These are phyloP conservation scores for Amylostereum areolatum DNA, from an alignment of 1,284 basidiomycete genomes.

Conservation along the genomic window DNA sequence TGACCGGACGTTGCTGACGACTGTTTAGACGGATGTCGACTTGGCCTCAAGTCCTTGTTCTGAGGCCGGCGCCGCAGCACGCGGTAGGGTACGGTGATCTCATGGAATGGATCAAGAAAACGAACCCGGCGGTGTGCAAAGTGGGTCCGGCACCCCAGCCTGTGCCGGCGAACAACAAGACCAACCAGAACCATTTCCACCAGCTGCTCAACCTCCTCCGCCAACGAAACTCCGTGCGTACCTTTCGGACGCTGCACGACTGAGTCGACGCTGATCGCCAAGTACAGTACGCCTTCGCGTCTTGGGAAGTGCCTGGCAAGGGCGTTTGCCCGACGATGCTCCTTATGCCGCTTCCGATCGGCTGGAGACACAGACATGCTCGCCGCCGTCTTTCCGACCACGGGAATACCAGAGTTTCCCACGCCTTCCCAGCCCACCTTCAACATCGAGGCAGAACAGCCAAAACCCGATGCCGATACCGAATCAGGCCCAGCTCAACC, in stretches of 20 bases:
- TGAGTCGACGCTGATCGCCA: neutral
- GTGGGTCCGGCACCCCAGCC: conserved; percentile 12
- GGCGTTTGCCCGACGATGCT: conserved; percentile 40
- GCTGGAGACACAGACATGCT: conserved; percentile 23
- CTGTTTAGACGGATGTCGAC: conserved; percentile 37
- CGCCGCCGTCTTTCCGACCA: conserved; percentile 45
- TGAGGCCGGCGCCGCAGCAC: conserved; percentile 38
- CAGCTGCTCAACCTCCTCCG: conserved; percentile 35
- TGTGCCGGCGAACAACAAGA: conserved; percentile 10
- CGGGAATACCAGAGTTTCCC: conserved; percentile 50
- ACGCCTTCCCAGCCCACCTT: conserved; percentile 24
- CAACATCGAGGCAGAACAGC: conserved; percentile 6
- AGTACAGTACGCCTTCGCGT: conserved; percentile 48
- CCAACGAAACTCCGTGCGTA: conserved; percentile 37
- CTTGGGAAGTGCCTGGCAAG: conserved; percentile 46
- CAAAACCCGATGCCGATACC: conserved; percentile 4
- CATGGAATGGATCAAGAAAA: conserved; percentile 42
- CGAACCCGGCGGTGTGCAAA: conserved; percentile 17
- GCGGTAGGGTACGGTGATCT: conserved; percentile 35
- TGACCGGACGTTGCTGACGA: conserved; percentile 1
- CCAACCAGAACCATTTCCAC: conserved; percentile 35
- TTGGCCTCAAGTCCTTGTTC: conserved; percentile 46
- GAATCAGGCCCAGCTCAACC: conserved; percentile 8
- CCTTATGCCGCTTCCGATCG: conserved; percentile 35
- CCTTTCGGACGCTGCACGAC: neutral